Percentiles rank a stretch among this genome's conserved stretches.
Evolutionary conservation across 2,329 filamentous ascomycete species (phyloP).

Genomic region (Ophiostoma ulmi): DNA sequence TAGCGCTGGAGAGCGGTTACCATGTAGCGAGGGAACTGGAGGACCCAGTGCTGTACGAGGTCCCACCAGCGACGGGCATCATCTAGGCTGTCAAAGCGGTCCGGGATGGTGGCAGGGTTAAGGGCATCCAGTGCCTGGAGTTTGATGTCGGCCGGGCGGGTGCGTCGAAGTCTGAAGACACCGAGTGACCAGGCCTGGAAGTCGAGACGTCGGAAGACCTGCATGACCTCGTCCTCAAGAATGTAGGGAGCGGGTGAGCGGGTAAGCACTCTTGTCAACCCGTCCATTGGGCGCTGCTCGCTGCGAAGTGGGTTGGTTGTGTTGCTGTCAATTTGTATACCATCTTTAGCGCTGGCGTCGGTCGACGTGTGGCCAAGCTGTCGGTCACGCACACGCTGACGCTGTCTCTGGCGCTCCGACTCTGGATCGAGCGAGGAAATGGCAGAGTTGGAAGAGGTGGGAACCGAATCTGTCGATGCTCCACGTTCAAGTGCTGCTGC

Average conservation of each 20-base stretch:
- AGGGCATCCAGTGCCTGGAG: slow-evolving; percentile 23
- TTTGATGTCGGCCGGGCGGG: slow-evolving; percentile 23
- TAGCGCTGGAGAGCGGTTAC: slow-evolving; percentile 26
- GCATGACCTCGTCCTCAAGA: slow-evolving; percentile 32
- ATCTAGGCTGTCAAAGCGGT: slow-evolving; percentile 28
- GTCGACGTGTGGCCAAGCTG: not conserved
- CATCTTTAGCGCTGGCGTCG: not conserved
- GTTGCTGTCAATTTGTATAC: not conserved
- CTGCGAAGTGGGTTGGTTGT: not conserved
- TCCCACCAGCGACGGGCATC: slow-evolving; percentile 34
- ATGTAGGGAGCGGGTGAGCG: slow-evolving; percentile 27
- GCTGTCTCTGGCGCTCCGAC: slow-evolving; percentile 11
- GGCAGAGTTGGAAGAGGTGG: not conserved
- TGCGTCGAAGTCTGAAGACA: slow-evolving; percentile 25
- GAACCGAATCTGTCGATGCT: not conserved
- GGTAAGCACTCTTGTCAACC: slow-evolving; percentile 10
- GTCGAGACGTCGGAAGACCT: slow-evolving; percentile 33
- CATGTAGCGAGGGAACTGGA: slow-evolving; percentile 30
- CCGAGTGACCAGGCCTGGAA: slow-evolving; percentile 32
- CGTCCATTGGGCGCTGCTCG: not conserved
- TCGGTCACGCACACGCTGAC: slow-evolving; percentile 15
- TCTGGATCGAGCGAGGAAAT: not conserved
- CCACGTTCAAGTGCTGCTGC: not conserved
- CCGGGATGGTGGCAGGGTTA: slow-evolving; percentile 28
- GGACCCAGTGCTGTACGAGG: slow-evolving; percentile 31